phyloP scores from a whole-genome alignment of 306 rosid genomes.

The Lotus japonicus region DNA sequence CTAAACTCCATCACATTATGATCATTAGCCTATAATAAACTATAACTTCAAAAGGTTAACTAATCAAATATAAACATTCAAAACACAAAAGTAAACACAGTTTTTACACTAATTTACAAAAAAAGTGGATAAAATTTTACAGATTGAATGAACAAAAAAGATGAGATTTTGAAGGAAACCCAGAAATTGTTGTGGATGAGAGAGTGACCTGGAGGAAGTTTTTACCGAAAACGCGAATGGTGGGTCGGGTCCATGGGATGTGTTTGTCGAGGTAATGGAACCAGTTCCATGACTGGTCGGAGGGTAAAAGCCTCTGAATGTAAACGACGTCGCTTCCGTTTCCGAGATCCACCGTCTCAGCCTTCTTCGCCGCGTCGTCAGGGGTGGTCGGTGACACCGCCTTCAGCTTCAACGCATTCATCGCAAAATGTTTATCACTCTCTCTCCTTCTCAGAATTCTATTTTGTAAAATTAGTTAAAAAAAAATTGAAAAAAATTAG shows the following conservation, averaged over 20 bases:
- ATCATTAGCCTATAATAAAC: not conserved
- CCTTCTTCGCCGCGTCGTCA: conserved; percentile 26
- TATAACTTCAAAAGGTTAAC: not conserved
- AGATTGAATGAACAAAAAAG: conserved; percentile 5
- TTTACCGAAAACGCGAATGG: conserved; percentile 74
- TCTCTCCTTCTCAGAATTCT: too few species aligned
- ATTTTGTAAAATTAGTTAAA: too few species aligned
- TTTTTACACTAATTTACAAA: not conserved
- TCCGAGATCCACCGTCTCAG: conserved; percentile 48
- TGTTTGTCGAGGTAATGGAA: conserved; percentile 57
- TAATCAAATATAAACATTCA: not conserved
- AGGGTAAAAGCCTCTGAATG: conserved; percentile 45
- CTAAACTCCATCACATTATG: too few species aligned
- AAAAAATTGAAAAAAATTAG: too few species aligned
- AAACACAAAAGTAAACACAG: not conserved
- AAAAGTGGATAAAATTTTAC: too few species aligned
- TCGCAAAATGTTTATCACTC: not conserved
- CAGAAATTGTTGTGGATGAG: not conserved
- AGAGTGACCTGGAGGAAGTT: conserved; percentile 54
- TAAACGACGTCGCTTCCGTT: conserved; percentile 71
- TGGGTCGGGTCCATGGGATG: conserved; percentile 87
- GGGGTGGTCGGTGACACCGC: conserved; percentile 27
- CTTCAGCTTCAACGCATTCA: conserved; percentile 50
- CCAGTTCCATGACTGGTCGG: conserved; percentile 65
- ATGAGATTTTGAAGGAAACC: not conserved